Evolutionary conservation across 148 eudicot species (phyloP).

Genomic region (Vaccinium darrowii): DNA sequence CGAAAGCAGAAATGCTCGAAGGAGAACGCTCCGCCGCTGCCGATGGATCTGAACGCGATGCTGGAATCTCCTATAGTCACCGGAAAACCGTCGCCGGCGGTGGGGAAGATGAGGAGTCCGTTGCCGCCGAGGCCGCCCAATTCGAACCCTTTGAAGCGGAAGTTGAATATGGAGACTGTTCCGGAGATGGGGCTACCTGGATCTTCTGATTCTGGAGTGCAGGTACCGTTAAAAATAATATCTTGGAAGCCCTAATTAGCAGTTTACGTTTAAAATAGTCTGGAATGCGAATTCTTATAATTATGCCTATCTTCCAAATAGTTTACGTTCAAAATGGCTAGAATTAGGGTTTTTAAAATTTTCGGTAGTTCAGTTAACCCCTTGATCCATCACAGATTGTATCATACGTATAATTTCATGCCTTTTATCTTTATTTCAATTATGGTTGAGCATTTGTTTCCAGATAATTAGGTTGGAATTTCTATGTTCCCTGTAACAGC

Average conservation of each 20-base stretch:
- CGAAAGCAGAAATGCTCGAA: constrained; percentile 57
- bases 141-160: constrained; percentile 51
- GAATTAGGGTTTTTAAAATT: not conserved
- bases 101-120: constrained; percentile 45
- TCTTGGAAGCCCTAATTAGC: constrained; percentile 2
- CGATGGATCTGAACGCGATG: constrained; percentile 36
- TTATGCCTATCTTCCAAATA: not conserved
- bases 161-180: constrained; percentile 46
- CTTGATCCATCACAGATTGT: not conserved
- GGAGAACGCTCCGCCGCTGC: constrained; percentile 65
- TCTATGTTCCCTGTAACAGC: not conserved
- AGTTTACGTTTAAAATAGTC: not conserved
- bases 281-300: not conserved
- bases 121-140: constrained; percentile 65
- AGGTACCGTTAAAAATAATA: constrained; percentile 32
- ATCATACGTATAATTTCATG: constrained; percentile 1
- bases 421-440: not conserved
- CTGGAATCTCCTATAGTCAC: constrained; percentile 20
- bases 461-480: not conserved
- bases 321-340: not conserved
- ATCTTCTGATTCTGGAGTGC: constrained; percentile 69
- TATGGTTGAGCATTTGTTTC: not conserved
- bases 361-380: not conserved
- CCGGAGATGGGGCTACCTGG: constrained; percentile 33
- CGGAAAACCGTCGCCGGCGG: constrained; percentile 30